Conservation (phyloP, 148 eudicot genomes). For the Euryodendron excelsum region DNA sequence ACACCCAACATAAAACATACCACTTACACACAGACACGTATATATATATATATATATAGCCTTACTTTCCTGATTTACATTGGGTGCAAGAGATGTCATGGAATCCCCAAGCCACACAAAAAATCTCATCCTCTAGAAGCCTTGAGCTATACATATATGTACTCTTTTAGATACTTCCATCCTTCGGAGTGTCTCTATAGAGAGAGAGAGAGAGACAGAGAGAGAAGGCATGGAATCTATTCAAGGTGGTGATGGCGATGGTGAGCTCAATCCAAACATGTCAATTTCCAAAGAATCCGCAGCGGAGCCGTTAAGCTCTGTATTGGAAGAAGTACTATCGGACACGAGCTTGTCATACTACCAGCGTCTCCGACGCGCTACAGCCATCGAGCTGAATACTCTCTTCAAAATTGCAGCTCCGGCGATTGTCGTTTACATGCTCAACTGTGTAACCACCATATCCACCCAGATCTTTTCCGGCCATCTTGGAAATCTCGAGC, state of each 20-base stretch:
- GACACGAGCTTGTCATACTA: conserved; percentile 12
- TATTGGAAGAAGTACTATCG: conserved; percentile 31
- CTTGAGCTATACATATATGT: no score
- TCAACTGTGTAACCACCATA: conserved; percentile 42
- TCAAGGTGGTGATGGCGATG: no score
- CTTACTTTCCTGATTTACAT: no score
- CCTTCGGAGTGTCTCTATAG: neutral
- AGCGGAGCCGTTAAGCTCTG: conserved; percentile 14
- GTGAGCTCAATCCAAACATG: neutral
- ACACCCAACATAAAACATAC: no score
- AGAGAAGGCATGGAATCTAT: conserved; percentile 8
- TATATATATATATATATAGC: no score
- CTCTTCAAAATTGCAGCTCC: conserved; percentile 47
- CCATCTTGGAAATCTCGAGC: conserved; percentile 62
- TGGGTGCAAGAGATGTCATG: neutral
- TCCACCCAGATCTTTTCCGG: conserved; percentile 60
- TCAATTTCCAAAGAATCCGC: neutral
- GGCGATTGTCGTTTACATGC: conserved; percentile 50
- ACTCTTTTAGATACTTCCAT: neutral
- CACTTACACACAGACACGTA: no score
- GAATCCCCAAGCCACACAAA: no score
- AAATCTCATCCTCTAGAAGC: no score
- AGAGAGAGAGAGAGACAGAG: neutral
- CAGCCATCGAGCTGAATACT: conserved; percentile 26
- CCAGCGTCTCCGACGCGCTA: conserved; percentile 31